Percentiles rank a stretch among this genome's conserved stretches.
phyloP scores from a whole-genome alignment of 2,329 filamentous ascomycete genomes.

The Xenoacremonium recifei region DNA sequence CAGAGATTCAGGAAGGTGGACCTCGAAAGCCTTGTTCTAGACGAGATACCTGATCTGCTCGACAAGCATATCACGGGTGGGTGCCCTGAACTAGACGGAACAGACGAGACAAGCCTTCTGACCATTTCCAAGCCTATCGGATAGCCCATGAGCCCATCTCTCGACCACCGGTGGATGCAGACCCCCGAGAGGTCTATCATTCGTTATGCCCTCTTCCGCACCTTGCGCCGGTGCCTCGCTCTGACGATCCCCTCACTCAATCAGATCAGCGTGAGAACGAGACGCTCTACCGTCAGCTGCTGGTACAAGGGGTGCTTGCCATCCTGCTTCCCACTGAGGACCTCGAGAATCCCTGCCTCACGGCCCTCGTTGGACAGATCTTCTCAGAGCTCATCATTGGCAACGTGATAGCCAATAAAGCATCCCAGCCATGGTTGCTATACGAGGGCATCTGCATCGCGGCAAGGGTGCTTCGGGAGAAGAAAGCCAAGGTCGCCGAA shows the following conservation, averaged over 20 bases:
- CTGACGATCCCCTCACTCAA: slow-evolving; percentile 47
- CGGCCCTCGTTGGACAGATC: slow-evolving; percentile 80
- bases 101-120: slow-evolving; percentile 14
- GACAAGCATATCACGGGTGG: slow-evolving; percentile 77
- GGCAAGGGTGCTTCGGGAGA: slow-evolving; percentile 40
- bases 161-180: slow-evolving; percentile 57
- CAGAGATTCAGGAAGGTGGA: slow-evolving; percentile 81
- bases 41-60: slow-evolving; percentile 82
- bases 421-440: slow-evolving; percentile 84
- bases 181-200: slow-evolving; percentile 75
- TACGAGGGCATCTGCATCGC: slow-evolving; percentile 81
- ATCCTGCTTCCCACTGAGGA: slow-evolving; percentile 90
- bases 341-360: slow-evolving; percentile 81
- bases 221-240: slow-evolving; percentile 71
- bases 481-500: slow-evolving; percentile 20
- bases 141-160: slow-evolving; percentile 59
- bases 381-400: slow-evolving; percentile 88
- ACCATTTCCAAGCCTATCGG: slow-evolving; percentile 64
- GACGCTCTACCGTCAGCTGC: slow-evolving; percentile 77
- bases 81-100: slow-evolving; percentile 15
- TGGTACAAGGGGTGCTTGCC: slow-evolving; percentile 80
- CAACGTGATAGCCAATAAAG: slow-evolving; percentile 74
- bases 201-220: slow-evolving; percentile 77
- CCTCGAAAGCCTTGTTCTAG: slow-evolving; percentile 76
- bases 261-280: slow-evolving; percentile 73